These are phyloP conservation scores for Onygena corvina DNA, from an alignment of 2,329 filamentous ascomycete species.

Conservation along the genomic window DNA sequence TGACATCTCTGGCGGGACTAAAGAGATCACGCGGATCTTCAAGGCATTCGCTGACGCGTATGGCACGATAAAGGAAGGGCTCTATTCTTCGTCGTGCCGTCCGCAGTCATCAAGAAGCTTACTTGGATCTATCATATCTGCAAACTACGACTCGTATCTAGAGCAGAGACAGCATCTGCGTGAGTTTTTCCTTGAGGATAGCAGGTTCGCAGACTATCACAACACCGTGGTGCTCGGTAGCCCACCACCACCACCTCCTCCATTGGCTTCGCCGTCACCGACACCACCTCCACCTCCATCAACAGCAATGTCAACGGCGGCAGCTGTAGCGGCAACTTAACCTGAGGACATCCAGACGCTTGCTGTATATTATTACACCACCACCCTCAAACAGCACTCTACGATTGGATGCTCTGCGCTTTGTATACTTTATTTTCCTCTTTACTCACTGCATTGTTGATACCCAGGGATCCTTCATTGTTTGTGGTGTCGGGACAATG, in stretches of 20 bases:
- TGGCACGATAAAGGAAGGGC: conserved; percentile 44
- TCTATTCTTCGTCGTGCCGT: conserved; percentile 31
- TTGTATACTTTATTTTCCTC: not conserved
- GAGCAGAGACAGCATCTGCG: conserved; percentile 54
- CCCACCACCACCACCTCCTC: conserved; percentile 13
- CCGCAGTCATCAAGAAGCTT: conserved; percentile 40
- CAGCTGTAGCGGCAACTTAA: not conserved
- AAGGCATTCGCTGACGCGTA: conserved; percentile 57
- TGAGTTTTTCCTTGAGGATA: conserved; percentile 38
- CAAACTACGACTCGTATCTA: conserved; percentile 65
- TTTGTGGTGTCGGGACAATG: too few species aligned
- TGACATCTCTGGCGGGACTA: conserved; percentile 80
- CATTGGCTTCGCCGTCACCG: conserved; percentile 16
- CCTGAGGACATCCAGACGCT: not conserved
- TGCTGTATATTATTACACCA: not conserved
- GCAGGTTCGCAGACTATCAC: conserved; percentile 25
- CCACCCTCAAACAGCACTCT: not conserved
- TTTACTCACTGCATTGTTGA: not conserved
- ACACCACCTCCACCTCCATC: conserved; percentile 6
- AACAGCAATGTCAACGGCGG: not conserved
- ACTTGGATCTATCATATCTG: conserved; percentile 59
- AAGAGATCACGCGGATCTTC: conserved; percentile 55
- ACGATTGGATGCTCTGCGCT: too few species aligned
- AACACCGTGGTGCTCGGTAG: conserved; percentile 20
- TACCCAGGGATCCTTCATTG: not conserved